A percentile compares a stretch with the other conserved stretches of the same genome.
Evolutionary conservation across 257 asterid genomes (phyloP).

Genomic region (Salvia splendens): DNA sequence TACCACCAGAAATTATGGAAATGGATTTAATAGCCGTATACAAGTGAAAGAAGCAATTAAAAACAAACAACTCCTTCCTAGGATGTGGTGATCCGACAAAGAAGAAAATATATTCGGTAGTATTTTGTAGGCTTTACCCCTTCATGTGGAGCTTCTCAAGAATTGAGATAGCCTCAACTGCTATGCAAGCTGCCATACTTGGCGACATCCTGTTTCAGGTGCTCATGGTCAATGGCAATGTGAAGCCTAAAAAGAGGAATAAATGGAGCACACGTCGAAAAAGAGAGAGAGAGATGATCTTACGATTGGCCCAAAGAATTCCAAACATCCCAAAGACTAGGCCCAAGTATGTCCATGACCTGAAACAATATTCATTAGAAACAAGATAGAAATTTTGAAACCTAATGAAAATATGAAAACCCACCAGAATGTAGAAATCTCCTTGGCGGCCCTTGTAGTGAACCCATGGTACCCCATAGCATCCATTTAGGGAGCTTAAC

Average conservation of each 20-base stretch:
- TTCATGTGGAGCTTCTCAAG: constrained; percentile 91
- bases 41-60: constrained; percentile 23
- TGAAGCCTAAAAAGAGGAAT: constrained; percentile 14
- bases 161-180: constrained; percentile 95
- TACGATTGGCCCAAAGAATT: constrained; percentile 94
- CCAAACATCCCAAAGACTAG: constrained; percentile 99
- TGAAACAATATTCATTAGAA: constrained; percentile 34
- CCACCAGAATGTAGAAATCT: constrained; percentile 88
- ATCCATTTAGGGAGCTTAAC: constrained; percentile 58
- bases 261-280: background rate
- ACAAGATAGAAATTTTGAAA: background rate
- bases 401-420: constrained; percentile 26
- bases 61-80: too few species aligned
- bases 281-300: constrained; percentile 26
- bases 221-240: constrained; percentile 35
- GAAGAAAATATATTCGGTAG: constrained; percentile 11
- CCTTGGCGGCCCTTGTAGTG: constrained; percentile 72
- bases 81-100: background rate
- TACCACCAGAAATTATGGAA: background rate
- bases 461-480: constrained; percentile 65
- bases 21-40: background rate
- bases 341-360: constrained; percentile 99
- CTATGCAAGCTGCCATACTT: constrained; percentile 93
- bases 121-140: constrained; percentile 59
- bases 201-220: constrained; percentile 90